These are phyloP conservation scores for Fusarium albidum DNA, from an alignment of 2,329 filamentous ascomycete species.

Conservation along the genomic window DNA sequence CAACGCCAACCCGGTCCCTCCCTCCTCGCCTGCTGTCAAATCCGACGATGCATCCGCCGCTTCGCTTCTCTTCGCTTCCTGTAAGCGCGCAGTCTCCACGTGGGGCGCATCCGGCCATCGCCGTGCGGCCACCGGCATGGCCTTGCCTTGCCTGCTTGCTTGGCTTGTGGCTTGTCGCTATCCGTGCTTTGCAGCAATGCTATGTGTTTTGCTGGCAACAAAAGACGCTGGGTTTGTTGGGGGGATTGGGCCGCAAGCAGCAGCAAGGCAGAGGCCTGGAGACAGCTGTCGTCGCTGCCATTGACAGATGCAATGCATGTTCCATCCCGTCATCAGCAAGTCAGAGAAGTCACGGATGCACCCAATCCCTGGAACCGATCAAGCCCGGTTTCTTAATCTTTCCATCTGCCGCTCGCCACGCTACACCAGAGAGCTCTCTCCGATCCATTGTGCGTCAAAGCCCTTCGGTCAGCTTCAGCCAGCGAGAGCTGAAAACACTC, in stretches of 20 bases:
- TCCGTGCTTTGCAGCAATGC: too few relatives aligned
- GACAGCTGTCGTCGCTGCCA: background rate
- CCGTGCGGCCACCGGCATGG: constrained; percentile 23
- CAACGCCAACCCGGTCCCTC: background rate
- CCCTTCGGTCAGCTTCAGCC: background rate
- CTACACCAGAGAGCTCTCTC: constrained; percentile 6
- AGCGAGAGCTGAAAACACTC: constrained; percentile 3
- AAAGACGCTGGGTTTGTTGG: too few relatives aligned
- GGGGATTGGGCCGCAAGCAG: too few relatives aligned
- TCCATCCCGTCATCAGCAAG: background rate
- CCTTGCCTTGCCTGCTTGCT: constrained; percentile 3
- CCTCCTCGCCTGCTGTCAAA: constrained; percentile 16
- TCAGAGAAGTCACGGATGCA: constrained; percentile 10
- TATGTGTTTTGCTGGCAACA: too few relatives aligned
- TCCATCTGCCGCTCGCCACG: constrained; percentile 3
- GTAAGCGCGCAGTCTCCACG: constrained; percentile 39
- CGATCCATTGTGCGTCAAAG: background rate
- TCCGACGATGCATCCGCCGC: constrained; percentile 19
- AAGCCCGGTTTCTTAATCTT: constrained; percentile 12
- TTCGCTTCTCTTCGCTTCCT: constrained; percentile 29
- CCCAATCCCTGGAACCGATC: background rate
- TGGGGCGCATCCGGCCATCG: constrained; percentile 38
- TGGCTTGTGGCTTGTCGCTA: too few relatives aligned
- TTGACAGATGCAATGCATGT: background rate
- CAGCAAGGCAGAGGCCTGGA: background rate